Percentiles rank a stretch among this genome's conserved stretches.
Evolutionary conservation across 2,329 filamentous ascomycete genomes (phyloP).

Genomic region (Hypoxylon sp.): DNA sequence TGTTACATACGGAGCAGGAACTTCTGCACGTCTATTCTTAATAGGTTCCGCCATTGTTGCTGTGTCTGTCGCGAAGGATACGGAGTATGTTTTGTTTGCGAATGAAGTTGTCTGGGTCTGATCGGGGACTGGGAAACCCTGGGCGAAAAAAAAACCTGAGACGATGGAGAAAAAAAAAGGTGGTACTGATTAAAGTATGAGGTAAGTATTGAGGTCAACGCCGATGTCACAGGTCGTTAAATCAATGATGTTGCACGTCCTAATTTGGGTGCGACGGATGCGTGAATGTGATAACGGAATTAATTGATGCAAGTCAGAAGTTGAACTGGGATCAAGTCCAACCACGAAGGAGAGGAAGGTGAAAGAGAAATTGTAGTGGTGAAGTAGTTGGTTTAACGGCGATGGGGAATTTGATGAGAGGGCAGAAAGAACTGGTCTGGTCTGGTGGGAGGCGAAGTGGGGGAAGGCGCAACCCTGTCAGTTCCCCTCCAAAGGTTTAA

Average conservation of each 20-base stretch:
- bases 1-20: slow-evolving; percentile 70
- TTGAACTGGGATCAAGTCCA: slow-evolving; percentile 39
- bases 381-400: slow-evolving; percentile 38
- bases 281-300: slow-evolving; percentile 20
- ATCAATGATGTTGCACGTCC: slow-evolving; percentile 19
- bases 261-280: slow-evolving; percentile 20
- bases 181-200: slow-evolving; percentile 47
- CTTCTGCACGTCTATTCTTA: slow-evolving; percentile 73
- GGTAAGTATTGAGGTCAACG: slow-evolving; percentile 28
- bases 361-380: slow-evolving; percentile 40
- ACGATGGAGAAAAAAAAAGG: slow-evolving; percentile 49
- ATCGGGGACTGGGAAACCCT: slow-evolving; percentile 41
- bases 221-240: slow-evolving; percentile 29
- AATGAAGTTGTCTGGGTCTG: slow-evolving; percentile 43
- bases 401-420: slow-evolving; percentile 48
- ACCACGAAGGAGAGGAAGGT: slow-evolving; percentile 30
- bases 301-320: slow-evolving; percentile 44
- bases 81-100: slow-evolving; percentile 42
- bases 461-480: slow-evolving; percentile 47
- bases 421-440: slow-evolving; percentile 43
- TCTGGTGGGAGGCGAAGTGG: slow-evolving; percentile 50
- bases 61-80: slow-evolving; percentile 39
- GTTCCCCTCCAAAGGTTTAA: slow-evolving; percentile 41
- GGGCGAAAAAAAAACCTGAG: slow-evolving; percentile 45
- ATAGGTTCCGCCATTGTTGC: slow-evolving; percentile 74